Evolutionary conservation across 257 asterid species (phyloP).

Genomic region (Hygrophila difformis): DNA sequence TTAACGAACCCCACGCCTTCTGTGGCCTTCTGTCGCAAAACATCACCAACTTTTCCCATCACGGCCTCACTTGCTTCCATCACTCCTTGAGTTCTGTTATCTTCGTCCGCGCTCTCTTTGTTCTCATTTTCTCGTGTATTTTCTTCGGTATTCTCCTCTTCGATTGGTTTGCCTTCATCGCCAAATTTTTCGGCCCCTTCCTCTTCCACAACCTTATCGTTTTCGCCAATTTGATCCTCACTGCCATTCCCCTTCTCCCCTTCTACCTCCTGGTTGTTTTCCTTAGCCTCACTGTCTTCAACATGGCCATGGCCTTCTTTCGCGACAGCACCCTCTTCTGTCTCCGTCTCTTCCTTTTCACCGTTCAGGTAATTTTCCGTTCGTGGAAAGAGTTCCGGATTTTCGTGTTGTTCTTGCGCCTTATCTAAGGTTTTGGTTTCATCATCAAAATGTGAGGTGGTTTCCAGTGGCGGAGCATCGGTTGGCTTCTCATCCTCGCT

Average conservation of each 20-base stretch:
- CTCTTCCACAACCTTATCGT: conserved; percentile 15
- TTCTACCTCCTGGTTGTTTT: conserved; percentile 17
- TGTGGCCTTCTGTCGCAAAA: conserved; percentile 1
- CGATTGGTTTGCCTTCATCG: not conserved
- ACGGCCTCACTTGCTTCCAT: too few species aligned
- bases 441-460: conserved; percentile 42
- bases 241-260: conserved; percentile 4
- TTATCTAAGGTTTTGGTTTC: conserved; percentile 48
- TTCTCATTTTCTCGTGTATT: conserved; percentile 11
- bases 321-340: conserved; percentile 5
- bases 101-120: conserved; percentile 12
- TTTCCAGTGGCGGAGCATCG: conserved; percentile 33
- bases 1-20: too few species aligned
- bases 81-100: conserved; percentile 4
- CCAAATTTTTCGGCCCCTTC: not conserved
- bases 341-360: not conserved
- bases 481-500: conserved; percentile 3
- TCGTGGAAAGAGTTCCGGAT: conserved; percentile 9
- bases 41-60: conserved; percentile 6
- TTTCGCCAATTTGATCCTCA: conserved; percentile 20
- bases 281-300: conserved; percentile 18
- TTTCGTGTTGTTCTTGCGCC: conserved; percentile 40
- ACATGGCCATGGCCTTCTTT: conserved; percentile 22
- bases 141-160: conserved; percentile 12
- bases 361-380: conserved; percentile 19